Conservation (phyloP, 2,329 filamentous ascomycete species). For the Ascochyta fabae region DNA sequence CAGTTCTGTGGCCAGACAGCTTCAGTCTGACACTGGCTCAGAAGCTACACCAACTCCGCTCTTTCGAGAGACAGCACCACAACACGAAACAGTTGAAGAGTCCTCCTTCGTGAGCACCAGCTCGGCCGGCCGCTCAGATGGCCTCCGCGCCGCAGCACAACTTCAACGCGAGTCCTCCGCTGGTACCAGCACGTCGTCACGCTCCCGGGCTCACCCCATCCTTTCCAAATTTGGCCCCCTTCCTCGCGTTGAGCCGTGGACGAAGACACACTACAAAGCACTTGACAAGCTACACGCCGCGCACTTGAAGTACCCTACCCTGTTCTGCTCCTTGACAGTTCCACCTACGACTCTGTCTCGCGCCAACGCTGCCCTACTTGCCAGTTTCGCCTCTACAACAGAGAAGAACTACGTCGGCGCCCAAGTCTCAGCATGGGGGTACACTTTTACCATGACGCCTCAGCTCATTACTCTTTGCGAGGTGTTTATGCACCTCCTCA, state of each 20-base stretch:
- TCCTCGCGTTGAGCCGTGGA: slow-evolving; percentile 48
- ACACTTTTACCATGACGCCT: slow-evolving; percentile 41
- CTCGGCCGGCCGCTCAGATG: slow-evolving; percentile 15
- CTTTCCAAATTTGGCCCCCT: slow-evolving; percentile 34
- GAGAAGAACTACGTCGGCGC: slow-evolving; percentile 38
- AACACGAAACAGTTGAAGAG: background rate
- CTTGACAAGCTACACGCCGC: slow-evolving; percentile 46
- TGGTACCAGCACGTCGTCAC: slow-evolving; percentile 14
- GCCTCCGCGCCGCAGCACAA: slow-evolving; percentile 8
- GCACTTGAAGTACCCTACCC: slow-evolving; percentile 39
- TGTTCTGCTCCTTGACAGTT: slow-evolving; percentile 36
- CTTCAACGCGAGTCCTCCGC: slow-evolving; percentile 12
- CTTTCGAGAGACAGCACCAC: slow-evolving; percentile 8
- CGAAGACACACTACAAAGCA: slow-evolving; percentile 49
- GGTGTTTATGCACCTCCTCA: slow-evolving; percentile 43
- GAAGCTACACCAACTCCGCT: slow-evolving; percentile 20
- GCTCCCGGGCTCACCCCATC: slow-evolving; percentile 34
- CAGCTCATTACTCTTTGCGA: slow-evolving; percentile 43
- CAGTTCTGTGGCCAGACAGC: slow-evolving; percentile 2
- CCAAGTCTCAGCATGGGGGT: slow-evolving; percentile 43
- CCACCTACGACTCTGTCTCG: slow-evolving; percentile 23
- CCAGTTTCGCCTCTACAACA: slow-evolving; percentile 29
- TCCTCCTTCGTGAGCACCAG: slow-evolving; percentile 14
- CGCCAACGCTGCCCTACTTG: slow-evolving; percentile 40
- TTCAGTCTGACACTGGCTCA: slow-evolving; percentile 1